phyloP scores from a whole-genome alignment of 441 rosid genomes.

The Codiaeum variegatum region DNA sequence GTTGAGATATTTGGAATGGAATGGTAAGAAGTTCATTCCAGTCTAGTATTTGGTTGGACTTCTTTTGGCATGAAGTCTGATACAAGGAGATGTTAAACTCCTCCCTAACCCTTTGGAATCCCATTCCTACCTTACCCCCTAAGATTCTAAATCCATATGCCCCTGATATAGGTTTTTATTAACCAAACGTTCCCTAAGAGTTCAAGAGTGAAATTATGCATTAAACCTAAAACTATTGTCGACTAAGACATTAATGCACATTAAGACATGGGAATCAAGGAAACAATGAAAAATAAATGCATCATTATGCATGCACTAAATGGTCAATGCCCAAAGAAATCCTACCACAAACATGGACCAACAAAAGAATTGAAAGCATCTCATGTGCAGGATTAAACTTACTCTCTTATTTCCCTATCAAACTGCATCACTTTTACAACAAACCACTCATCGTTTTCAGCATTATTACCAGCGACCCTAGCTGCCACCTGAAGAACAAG shows the following conservation, averaged over 20 bases:
- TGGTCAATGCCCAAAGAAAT: neutral
- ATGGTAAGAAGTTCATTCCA: too few relatives aligned
- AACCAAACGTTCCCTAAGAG: too few relatives aligned
- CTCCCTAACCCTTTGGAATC: too few relatives aligned
- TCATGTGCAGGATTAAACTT: slow-evolving; percentile 31
- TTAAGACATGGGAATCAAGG: neutral
- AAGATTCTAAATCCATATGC: too few relatives aligned
- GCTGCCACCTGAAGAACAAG: slow-evolving; percentile 77
- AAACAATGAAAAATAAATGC: slow-evolving; percentile 3
- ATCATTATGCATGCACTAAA: neutral
- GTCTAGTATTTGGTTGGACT: too few relatives aligned
- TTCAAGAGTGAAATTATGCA: too few relatives aligned
- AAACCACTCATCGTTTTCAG: slow-evolving; percentile 89
- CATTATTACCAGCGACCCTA: slow-evolving; percentile 69
- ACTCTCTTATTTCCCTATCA: slow-evolving; percentile 91
- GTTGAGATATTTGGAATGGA: too few relatives aligned
- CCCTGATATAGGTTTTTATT: too few relatives aligned
- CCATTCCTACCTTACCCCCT: too few relatives aligned
- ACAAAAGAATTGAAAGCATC: neutral
- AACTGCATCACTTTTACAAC: slow-evolving; percentile 90
- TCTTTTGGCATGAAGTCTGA: too few relatives aligned
- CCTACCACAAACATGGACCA: neutral
- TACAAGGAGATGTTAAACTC: too few relatives aligned
- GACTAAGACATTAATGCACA: neutral
- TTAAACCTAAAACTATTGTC: too few relatives aligned